Conservation (phyloP, 202 grass and related monocot species). For the Elaeis oleifera region DNA sequence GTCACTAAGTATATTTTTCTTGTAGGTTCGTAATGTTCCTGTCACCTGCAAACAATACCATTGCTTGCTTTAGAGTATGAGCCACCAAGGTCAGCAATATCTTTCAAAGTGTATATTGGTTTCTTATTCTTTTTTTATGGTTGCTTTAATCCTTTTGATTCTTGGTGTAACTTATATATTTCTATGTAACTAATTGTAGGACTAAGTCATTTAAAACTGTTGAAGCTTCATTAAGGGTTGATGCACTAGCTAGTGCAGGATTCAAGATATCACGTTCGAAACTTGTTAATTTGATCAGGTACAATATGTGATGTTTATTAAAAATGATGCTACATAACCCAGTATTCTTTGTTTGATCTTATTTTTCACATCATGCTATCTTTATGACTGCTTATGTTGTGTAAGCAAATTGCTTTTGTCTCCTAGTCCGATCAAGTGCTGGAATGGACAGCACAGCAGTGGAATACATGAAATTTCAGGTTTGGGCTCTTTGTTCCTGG, state of each 20-base stretch:
- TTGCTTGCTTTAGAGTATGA: constrained; percentile 97
- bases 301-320: not conserved
- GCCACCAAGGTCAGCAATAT: constrained; percentile 56
- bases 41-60: constrained; percentile 75
- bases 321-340: not conserved
- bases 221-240: constrained; percentile 82
- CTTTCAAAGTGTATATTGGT: constrained; percentile 13
- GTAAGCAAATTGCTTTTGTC: too few species aligned
- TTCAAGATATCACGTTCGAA: constrained; percentile 95
- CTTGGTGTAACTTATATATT: constrained; percentile 9
- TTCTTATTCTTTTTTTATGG: constrained; percentile 10
- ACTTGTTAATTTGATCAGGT: constrained; percentile 86
- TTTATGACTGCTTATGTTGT: too few species aligned
- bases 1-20: not conserved
- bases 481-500: too few species aligned
- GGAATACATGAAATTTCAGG: too few species aligned
- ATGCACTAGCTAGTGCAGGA: constrained; percentile 87
- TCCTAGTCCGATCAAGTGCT: too few species aligned
- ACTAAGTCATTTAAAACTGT: constrained; percentile 82
- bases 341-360: not conserved
- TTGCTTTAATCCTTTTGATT: constrained; percentile 24
- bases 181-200: constrained; percentile 31
- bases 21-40: constrained; percentile 79
- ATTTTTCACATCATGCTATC: too few species aligned
- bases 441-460: too few species aligned